These are phyloP conservation scores for Paraphoma sp. DNA, from an alignment of 2,329 filamentous ascomycete species.

Conservation along the genomic window DNA sequence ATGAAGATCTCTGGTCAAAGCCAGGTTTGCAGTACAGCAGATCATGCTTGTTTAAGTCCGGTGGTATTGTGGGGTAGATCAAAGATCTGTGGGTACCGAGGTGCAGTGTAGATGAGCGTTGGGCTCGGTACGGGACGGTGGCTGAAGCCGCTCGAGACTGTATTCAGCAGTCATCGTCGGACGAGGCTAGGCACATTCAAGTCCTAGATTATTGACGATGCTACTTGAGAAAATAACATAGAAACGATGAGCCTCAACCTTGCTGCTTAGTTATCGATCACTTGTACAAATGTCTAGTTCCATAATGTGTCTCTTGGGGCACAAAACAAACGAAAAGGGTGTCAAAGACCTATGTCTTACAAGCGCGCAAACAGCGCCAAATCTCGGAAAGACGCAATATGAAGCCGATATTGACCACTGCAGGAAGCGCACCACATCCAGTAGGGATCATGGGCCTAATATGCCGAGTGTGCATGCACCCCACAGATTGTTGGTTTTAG, in stretches of 20 bases:
- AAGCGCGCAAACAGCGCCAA: constrained; percentile 3
- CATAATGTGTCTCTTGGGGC: neutral
- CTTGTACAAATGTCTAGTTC: too few species aligned
- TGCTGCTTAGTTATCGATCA: too few species aligned
- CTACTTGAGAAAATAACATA: neutral
- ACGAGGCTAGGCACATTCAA: too few species aligned
- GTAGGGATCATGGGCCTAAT: constrained; percentile 3
- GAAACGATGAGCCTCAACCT: neutral
- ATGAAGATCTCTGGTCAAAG: too few species aligned
- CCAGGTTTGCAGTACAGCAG: neutral
- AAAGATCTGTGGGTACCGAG: neutral
- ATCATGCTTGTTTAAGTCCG: neutral
- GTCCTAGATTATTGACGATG: too few species aligned
- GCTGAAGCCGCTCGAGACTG: constrained; percentile 6
- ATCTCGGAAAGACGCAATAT: constrained; percentile 6
- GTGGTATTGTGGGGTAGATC: neutral
- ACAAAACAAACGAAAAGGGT: neutral
- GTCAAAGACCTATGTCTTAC: neutral
- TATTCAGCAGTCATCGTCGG: neutral
- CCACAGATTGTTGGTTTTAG: constrained; percentile 11
- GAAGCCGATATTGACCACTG: constrained; percentile 7
- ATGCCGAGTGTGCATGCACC: constrained; percentile 4
- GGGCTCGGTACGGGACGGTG: constrained; percentile 15
- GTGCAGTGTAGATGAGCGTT: constrained; percentile 1
- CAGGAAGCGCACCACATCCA: neutral